These are phyloP conservation scores for Prunus mongolica DNA, from an alignment of 306 rosid genomes.

Conservation along the genomic window DNA sequence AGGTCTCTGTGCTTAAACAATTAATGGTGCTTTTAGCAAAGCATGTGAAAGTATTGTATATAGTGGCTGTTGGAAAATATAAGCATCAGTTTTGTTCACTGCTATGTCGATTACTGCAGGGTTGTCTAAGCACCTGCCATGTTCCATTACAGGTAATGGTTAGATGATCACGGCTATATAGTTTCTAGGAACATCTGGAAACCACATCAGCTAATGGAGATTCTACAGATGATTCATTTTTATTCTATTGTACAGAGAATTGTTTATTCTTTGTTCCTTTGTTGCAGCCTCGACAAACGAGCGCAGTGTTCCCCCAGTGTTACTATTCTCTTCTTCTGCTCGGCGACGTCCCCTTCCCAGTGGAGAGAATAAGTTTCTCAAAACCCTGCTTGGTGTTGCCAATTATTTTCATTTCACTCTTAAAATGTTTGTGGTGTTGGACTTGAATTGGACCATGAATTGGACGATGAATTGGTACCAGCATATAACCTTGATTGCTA, in stretches of 20 bases:
- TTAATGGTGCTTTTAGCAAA: background rate
- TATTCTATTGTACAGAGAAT: background rate
- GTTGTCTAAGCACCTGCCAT: background rate
- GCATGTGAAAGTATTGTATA: no score
- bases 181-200: background rate
- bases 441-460: background rate
- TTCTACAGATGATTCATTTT: background rate
- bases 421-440: no score
- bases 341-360: background rate
- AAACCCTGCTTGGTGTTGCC: background rate
- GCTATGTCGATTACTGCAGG: background rate
- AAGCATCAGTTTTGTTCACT: background rate
- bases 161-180: background rate
- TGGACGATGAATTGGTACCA: no score
- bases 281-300: background rate
- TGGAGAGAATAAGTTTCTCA: background rate
- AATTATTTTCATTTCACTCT: background rate
- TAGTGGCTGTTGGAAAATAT: background rate
- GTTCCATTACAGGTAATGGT: background rate
- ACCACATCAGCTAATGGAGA: background rate
- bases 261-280: background rate
- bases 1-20: background rate
- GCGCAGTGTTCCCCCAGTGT: background rate
- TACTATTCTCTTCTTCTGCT: background rate
- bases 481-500: background rate